Conservation (phyloP, 805 yeast species). For the Wickerhamiella alocasiicola region DNA sequence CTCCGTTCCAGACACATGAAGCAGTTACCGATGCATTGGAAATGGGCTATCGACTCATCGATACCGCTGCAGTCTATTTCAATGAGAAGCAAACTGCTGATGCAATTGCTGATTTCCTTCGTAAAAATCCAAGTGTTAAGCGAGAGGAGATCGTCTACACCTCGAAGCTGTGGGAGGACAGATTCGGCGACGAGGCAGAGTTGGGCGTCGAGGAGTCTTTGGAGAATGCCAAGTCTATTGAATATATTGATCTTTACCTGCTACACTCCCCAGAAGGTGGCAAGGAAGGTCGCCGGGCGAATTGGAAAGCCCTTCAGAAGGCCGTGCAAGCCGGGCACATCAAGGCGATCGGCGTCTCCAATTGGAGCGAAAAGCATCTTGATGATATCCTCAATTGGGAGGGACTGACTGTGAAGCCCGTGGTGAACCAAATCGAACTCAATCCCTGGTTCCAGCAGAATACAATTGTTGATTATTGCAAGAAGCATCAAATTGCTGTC, state of each 20-base stretch:
- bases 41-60: conserved; percentile 61
- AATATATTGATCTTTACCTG: conserved; percentile 60
- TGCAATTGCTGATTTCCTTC: conserved; percentile 44
- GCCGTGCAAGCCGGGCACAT: conserved; percentile 39
- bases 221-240: conserved; percentile 38
- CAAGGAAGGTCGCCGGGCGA: conserved; percentile 30
- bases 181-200: conserved; percentile 38
- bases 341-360: conserved; percentile 50
- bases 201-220: conserved; percentile 47
- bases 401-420: conserved; percentile 43
- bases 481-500: conserved; percentile 40
- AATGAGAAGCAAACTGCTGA: conserved; percentile 52
- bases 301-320: conserved; percentile 47
- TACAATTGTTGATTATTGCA: conserved; percentile 50
- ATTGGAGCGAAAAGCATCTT: conserved; percentile 45
- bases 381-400: conserved; percentile 40
- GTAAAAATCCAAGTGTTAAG: conserved; percentile 37
- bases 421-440: conserved; percentile 69
- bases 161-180: conserved; percentile 61
- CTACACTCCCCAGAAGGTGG: conserved; percentile 40
- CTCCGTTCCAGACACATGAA: conserved; percentile 19
- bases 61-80: conserved; percentile 54
- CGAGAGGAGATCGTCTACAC: conserved; percentile 43
- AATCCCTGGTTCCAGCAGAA: conserved; percentile 71
- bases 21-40: conserved; percentile 45